Evolutionary conservation across 2,329 filamentous ascomycete genomes (phyloP), one percentile per base, ranked within the genome.

Genomic region (Aspergillus ruber): DNA sequence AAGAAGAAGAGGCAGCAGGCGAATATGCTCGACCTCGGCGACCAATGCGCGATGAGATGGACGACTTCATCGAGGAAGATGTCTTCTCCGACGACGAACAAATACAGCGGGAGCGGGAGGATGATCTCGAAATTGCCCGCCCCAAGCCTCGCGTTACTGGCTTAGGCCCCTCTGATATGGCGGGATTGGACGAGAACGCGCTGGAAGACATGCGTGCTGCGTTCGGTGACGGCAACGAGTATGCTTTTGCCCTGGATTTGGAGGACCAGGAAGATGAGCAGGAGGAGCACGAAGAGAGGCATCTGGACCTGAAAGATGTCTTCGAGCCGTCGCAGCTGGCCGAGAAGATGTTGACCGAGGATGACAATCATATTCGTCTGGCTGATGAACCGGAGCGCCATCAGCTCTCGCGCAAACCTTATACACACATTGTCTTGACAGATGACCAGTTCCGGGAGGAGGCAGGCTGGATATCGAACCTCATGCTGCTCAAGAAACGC

Each of bases 31-130:
- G 63, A 40, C 61, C 66, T 50, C 80, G 81, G 51, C 79, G 86
- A 49, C 76, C 77, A 32, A 75, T 80, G 51, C 80, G 81, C 42
- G 87, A 94, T 66, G 89, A 95, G 61, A 88, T 95, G 67, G 89
- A 89, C 51, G 90, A 91, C 65, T 98, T 98, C 69, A 98, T 98
- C 62, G 91, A 97, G 65, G 90, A 96, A 59, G 93, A 97, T 60
- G 90, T 89, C 52, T 88, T 90, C 43, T 88, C 89, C 43, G 89
- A 95, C 56, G 89, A 94, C 51, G 87, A 88, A 59, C 77, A 82
- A 15, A 17, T 39, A 12, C 82, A 85, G 47, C 82, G 82, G 49
- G 82, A 89, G 57, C 81, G 84, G 53, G 90, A 95, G 65, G 90
- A 97, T 63, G 90, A 97, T 63, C 79, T 86, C 58, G 90, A 96